Percentiles rank a stretch among this genome's conserved stretches.
phyloP scores from a whole-genome alignment of 2,329 filamentous ascomycete species.

The Rutstroemia sp. region DNA sequence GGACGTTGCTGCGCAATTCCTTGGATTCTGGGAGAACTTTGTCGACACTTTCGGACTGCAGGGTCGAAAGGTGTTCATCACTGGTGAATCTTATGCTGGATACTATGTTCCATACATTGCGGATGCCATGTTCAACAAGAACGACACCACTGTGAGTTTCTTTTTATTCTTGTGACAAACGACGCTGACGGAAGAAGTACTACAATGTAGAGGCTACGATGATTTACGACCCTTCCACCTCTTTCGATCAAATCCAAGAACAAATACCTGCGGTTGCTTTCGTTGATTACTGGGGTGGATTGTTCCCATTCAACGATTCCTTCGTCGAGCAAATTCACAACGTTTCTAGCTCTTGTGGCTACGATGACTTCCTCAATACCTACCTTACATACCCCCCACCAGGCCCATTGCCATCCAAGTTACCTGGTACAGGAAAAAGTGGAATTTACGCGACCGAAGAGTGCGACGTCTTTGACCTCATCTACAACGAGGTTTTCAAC shows the following conservation, averaged over 20 bases:
- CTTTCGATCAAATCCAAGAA: constrained; percentile 38
- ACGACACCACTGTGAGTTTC: constrained; percentile 30
- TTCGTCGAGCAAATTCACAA: constrained; percentile 45
- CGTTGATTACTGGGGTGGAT: constrained; percentile 49
- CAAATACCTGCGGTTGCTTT: constrained; percentile 48
- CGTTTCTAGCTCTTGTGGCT: constrained; percentile 52
- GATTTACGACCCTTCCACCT: constrained; percentile 65
- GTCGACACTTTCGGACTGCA: constrained; percentile 62
- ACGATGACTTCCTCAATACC: constrained; percentile 48
- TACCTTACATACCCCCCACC: constrained; percentile 63
- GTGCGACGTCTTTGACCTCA: constrained; percentile 52
- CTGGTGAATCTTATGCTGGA: constrained; percentile 66
- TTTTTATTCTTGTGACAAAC: background rate
- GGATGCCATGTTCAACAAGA: constrained; percentile 61
- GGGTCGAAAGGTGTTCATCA: constrained; percentile 62
- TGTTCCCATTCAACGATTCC: constrained; percentile 58
- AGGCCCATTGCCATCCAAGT: constrained; percentile 44
- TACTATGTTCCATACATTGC: constrained; percentile 65
- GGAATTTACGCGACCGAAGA: constrained; percentile 30
- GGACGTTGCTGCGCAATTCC: constrained; percentile 63
- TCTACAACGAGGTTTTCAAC: constrained; percentile 43
- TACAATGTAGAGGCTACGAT: constrained; percentile 62
- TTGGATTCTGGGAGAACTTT: constrained; percentile 75
- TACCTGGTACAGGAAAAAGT: constrained; percentile 37
- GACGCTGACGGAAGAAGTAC: constrained; percentile 39